Evolutionary conservation across 2,329 filamentous ascomycete genomes (phyloP), one percentile per base, ranked within the genome.

Genomic region (Corynespora cassiicola): DNA sequence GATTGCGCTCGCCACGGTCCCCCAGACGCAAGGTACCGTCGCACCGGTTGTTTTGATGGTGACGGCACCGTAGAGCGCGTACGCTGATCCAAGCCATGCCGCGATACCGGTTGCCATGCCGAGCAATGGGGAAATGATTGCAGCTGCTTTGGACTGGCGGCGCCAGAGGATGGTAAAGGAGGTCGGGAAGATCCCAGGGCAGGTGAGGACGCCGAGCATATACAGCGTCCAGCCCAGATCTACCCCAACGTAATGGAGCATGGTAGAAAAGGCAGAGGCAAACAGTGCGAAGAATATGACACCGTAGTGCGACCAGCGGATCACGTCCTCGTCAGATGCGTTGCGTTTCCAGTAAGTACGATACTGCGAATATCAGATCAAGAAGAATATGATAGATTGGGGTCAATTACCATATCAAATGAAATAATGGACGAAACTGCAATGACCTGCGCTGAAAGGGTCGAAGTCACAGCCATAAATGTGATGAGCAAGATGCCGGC

Each of bases 151-250:
- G 29, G 69, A 77, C 52, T 80, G 77, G 8, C 68, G 68, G 22
- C 68, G 68, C 76, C 77, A 80, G 1, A 81, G 63, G 12, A 80
- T 73, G 0, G 77, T 76, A 36, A 79, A 78, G 0, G 71, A 67
- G 5, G 77, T 79, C 0, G 78, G 77, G 47, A 80, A 75, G 36
- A 79, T 77, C 0, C 76, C 77, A 0, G 77, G 75, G 22, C 76
- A 79, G 0, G 75, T 79, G 7, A 80, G 48, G 1, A 79, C 74
- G 3, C 77, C 70, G 0, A 80, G 69, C 75, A 80, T 77, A 45
- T 80, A 79, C 2, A 79, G 43, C 0, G 75, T 78, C 78, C 77
- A 81, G 1, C 74, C 72, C 0, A 81, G 65, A 30, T 80, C 74
- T 4, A 80, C 73, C 0, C 76, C 76, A 0, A 76, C 77, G 29